phyloP scores from a whole-genome alignment of 2,329 filamentous ascomycete genomes.

The Stemphylium beticola region DNA sequence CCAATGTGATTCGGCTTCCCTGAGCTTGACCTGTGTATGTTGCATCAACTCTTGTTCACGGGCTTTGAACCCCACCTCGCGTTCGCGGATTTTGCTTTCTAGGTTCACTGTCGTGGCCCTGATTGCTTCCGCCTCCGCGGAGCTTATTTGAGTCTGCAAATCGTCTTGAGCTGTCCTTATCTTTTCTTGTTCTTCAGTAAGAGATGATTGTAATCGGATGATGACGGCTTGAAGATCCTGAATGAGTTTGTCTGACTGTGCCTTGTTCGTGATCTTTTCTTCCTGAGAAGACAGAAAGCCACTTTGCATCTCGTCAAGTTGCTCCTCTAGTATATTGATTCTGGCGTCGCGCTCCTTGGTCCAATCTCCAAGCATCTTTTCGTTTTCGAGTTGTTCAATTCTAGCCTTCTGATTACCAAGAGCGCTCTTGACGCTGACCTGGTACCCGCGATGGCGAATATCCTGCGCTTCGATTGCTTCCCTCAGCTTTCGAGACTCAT shows the following conservation, averaged over 20 bases:
- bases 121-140: not conserved
- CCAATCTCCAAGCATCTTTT: not conserved
- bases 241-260: not conserved
- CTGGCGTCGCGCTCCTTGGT: not conserved
- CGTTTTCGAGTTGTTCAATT: not conserved
- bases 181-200: not conserved
- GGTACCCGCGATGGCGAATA: not conserved
- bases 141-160: not conserved
- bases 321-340: not conserved
- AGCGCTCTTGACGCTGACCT: not conserved
- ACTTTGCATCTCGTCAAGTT: not conserved
- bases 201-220: not conserved
- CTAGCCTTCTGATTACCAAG: not conserved
- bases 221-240: not conserved
- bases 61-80: not conserved
- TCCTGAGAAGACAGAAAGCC: not conserved
- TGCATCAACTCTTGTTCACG: not conserved
- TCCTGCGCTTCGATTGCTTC: not conserved
- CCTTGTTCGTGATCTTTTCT: not conserved
- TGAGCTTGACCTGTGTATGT: not conserved
- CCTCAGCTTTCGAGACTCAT: conserved; percentile 2
- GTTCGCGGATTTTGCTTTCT: not conserved
- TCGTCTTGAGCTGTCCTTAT: not conserved
- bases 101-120: not conserved
- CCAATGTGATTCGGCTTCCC: not conserved